Evolutionary conservation across 1,284 basidiomycete species (phyloP), one percentile per base, ranked within the genome.

Genomic region (Heterobasidion annosum): DNA sequence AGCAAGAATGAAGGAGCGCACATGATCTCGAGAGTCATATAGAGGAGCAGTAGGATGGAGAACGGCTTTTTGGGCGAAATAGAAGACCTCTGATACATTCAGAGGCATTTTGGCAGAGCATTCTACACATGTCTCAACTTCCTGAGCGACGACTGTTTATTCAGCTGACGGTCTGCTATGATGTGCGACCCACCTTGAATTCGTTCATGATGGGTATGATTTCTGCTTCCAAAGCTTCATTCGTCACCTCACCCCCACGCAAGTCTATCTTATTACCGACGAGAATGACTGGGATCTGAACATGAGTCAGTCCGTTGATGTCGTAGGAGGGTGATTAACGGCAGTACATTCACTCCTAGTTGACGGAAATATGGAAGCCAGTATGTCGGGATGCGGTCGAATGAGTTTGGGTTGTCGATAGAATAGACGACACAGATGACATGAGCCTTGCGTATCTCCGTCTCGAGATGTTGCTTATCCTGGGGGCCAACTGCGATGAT

Each of bases 181-280:
- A 54, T 16, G 51, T 10, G 9, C 35, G 33, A 65, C 68, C 55
- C 64, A 88, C 93, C 81, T 98, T 98, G 82, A 95, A 97, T 68
- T 97, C 93, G 61, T 89, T 87, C 94, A 97, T 97, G 58, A 98
- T 92, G 34, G 94, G 94, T 55, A 90, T 73, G 59, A 97, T 93
- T 70, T 98, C 93, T 60, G 91, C 93, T 68, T 98, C 94, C 57
- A 99, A 74, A 3, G 91, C 93, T 65, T 97, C 87, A 64, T 98
- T 97, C 18, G 95, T 94, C 18, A 97, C 91, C 64, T 93, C 84
- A 1, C 93, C 93, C 3, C 91, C 91, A 32, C 96, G 81, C 53
- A 98, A 70, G 70, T 99, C 96, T 56, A 99, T 98, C 76, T 99
- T 99, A 76, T 98, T 99, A 53, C 96, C 96, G 34, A 98, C 93